phyloP scores from a whole-genome alignment of 371 early-diverging fungal genomes.

The Rhizomucor miehei region DNA sequence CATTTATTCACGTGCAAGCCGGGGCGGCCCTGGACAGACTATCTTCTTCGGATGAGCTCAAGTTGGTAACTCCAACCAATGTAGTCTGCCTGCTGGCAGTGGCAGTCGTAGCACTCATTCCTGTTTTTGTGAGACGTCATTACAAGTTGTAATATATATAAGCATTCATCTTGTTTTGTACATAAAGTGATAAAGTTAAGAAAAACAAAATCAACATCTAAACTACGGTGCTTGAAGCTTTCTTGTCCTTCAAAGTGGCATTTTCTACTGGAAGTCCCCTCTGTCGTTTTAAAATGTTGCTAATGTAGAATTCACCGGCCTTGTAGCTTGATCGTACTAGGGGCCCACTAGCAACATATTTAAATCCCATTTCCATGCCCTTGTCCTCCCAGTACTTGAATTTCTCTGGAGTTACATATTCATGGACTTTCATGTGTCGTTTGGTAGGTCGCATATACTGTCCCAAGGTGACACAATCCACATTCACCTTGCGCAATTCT shows the following conservation, averaged over 20 bases:
- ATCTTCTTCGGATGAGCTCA: conserved; percentile 51
- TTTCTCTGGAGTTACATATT: conserved; percentile 92
- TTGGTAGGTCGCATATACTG: conserved; percentile 99
- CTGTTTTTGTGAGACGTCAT: conserved; percentile 36
- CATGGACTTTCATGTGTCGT: conserved; percentile 96
- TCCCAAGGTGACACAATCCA: conserved; percentile 97
- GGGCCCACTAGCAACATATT: conserved; percentile 95
- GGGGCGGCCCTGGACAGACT: conserved; percentile 59
- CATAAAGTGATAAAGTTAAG: neutral
- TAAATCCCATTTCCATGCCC: conserved; percentile 89
- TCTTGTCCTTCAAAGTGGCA: too few relatives aligned
- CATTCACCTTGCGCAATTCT: conserved; percentile 79
- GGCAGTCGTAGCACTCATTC: conserved; percentile 41
- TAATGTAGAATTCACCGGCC: conserved; percentile 97
- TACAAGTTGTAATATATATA: conserved; percentile 16
- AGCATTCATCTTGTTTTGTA: neutral
- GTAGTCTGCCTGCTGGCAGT: conserved; percentile 40
- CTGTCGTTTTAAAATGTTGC: conserved; percentile 71
- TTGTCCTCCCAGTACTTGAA: conserved; percentile 88
- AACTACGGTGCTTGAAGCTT: neutral
- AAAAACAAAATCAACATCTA: neutral
- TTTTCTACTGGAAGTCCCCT: neutral
- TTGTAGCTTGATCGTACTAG: conserved; percentile 95
- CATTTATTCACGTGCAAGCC: conserved; percentile 67
- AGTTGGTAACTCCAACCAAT: conserved; percentile 41